Evolutionary conservation across 2,329 filamentous ascomycete genomes (phyloP).

Genomic region (Alternaria panax): DNA sequence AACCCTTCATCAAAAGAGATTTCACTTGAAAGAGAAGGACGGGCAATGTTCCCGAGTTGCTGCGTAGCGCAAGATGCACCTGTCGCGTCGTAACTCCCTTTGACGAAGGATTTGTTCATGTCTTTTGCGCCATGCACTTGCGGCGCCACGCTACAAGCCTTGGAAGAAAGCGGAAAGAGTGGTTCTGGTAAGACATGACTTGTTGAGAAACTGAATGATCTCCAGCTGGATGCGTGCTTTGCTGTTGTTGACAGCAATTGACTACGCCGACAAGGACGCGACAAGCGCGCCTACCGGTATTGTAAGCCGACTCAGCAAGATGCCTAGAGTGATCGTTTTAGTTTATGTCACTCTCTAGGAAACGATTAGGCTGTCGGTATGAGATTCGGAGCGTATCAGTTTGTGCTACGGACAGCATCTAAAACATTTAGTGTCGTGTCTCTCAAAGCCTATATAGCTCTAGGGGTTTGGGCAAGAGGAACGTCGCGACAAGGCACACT

Average conservation of each 20-base stretch:
- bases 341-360: not conserved
- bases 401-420: not conserved
- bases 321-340: not conserved
- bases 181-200: not conserved
- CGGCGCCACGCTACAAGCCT: not conserved
- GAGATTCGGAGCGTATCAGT: not conserved
- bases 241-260: not conserved
- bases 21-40: not conserved
- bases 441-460: not conserved
- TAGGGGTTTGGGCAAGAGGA: not conserved
- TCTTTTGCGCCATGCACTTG: not conserved
- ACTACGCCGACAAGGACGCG: not conserved
- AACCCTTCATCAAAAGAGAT: not conserved
- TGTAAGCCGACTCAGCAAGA: not conserved
- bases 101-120: not conserved
- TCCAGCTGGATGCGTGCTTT: not conserved
- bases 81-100: not conserved
- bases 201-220: not conserved
- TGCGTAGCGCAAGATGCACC: not conserved
- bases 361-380: not conserved
- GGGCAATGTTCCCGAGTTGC: not conserved
- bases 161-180: not conserved
- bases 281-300: not conserved
- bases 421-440: not conserved
- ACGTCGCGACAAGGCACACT: not conserved